A percentile compares a stretch with the other conserved stretches of the same genome.
Evolutionary conservation across 2,329 filamentous ascomycete species (phyloP).

Genomic region (Emmonsiellopsis sp.): DNA sequence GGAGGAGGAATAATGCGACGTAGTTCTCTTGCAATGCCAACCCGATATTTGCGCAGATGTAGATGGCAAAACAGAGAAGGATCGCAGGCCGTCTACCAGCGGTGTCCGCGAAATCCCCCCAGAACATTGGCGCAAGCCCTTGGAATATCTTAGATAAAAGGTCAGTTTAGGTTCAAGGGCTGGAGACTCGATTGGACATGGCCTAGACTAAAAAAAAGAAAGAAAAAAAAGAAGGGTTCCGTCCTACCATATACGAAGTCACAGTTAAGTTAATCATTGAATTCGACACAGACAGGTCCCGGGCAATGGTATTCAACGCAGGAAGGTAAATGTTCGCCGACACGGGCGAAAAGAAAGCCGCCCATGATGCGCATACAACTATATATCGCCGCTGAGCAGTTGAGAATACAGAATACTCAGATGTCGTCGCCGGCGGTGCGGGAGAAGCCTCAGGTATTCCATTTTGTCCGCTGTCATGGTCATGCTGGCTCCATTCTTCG

Average conservation of each 20-base stretch:
- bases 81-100: constrained; percentile 55
- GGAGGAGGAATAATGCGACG: constrained; percentile 50
- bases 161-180: constrained; percentile 18
- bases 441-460: neutral
- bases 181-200: neutral
- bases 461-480: neutral
- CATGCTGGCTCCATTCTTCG: neutral
- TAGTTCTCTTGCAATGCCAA: constrained; percentile 51
- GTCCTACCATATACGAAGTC: constrained; percentile 39
- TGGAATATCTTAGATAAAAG: constrained; percentile 44
- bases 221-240: neutral
- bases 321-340: constrained; percentile 31
- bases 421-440: neutral
- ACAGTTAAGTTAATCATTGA: constrained; percentile 43
- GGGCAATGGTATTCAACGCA: constrained; percentile 26
- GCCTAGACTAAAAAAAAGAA: neutral
- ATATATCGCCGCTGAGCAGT: neutral
- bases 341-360: constrained; percentile 20
- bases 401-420: neutral
- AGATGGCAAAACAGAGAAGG: constrained; percentile 49
- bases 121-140: constrained; percentile 51
- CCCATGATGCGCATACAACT: neutral
- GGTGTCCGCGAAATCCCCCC: constrained; percentile 54
- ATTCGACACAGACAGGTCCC: constrained; percentile 31
- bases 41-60: constrained; percentile 51